These are phyloP conservation scores for Colletotrichum cereale DNA, from an alignment of 2,329 filamentous ascomycete genomes.

Conservation along the genomic window DNA sequence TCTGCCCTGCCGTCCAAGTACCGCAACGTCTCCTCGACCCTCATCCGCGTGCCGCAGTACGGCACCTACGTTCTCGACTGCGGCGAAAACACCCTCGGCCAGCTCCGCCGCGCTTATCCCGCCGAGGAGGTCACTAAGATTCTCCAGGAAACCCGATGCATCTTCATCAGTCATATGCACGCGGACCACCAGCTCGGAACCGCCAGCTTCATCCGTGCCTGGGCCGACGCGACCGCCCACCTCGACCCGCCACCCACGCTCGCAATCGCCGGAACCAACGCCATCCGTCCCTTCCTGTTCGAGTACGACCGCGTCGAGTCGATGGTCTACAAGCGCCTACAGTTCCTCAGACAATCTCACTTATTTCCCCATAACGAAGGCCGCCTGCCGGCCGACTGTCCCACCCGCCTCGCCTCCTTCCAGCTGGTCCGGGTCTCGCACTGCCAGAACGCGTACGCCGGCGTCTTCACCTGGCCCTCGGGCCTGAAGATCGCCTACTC, in stretches of 20 bases:
- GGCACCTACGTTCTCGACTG: conserved; percentile 94
- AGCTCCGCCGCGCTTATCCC: conserved; percentile 81
- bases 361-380: conserved; percentile 41
- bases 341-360: conserved; percentile 44
- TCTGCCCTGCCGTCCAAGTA: conserved; percentile 93
- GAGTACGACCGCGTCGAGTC: conserved; percentile 87
- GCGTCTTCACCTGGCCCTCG: conserved; percentile 81
- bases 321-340: conserved; percentile 72
- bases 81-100: conserved; percentile 92
- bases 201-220: conserved; percentile 83
- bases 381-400: conserved; percentile 57
- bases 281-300: conserved; percentile 81
- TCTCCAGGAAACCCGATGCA: conserved; percentile 80
- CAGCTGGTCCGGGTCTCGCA: conserved; percentile 79
- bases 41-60: conserved; percentile 84
- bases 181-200: conserved; percentile 96
- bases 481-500: conserved; percentile 93
- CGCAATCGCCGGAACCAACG: conserved; percentile 75
- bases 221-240: conserved; percentile 70
- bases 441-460: conserved; percentile 82
- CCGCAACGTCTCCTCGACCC: conserved; percentile 91
- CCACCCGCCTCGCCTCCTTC: conserved; percentile 74
- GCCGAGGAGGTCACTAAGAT: conserved; percentile 75
- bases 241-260: conserved; percentile 58
- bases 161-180: conserved; percentile 96